Evolutionary conservation across 1,139 yeast genomes (phyloP).

Genomic region (Pichia sp.): DNA sequence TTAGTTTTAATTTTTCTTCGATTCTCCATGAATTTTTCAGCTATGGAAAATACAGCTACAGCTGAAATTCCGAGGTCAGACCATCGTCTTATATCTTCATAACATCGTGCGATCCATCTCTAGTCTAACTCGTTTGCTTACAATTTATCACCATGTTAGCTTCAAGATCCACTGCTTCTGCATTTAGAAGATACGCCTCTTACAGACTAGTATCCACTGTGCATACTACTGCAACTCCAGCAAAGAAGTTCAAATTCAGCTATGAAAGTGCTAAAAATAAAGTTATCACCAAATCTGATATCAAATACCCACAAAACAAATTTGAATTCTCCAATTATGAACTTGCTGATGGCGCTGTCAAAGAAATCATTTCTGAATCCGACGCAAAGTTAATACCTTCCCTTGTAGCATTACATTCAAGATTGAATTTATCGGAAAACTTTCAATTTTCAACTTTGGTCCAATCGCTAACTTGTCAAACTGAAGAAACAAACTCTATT

Average conservation of each 20-base stretch:
- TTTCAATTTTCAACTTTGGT: conserved; percentile 66
- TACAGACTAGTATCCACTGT: conserved; percentile 7
- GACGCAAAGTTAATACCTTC: conserved; percentile 55
- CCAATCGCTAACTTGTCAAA: conserved; percentile 57
- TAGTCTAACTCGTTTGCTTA: too few relatives aligned
- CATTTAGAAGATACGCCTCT: conserved; percentile 8
- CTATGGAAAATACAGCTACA: too few relatives aligned
- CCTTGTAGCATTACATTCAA: conserved; percentile 69
- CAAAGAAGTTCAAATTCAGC: conserved; percentile 17
- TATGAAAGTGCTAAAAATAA: conserved; percentile 21
- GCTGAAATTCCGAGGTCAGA: too few relatives aligned
- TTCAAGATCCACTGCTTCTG: not conserved
- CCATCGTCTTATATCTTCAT: too few relatives aligned
- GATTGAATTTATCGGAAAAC: conserved; percentile 51
- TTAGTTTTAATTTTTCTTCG: too few relatives aligned
- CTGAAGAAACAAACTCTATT: conserved; percentile 9
- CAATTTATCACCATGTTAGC: not conserved
- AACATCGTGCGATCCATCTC: too few relatives aligned
- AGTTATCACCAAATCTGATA: conserved; percentile 8
- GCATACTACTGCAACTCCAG: conserved; percentile 2
- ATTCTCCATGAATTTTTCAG: too few relatives aligned
- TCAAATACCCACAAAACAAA: conserved; percentile 14
- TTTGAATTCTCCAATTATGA: conserved; percentile 21
- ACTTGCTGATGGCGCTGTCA: conserved; percentile 17
- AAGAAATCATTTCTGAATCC: conserved; percentile 30